Conservation (phyloP, 345 rosid species). For the Boechera stricta region DNA sequence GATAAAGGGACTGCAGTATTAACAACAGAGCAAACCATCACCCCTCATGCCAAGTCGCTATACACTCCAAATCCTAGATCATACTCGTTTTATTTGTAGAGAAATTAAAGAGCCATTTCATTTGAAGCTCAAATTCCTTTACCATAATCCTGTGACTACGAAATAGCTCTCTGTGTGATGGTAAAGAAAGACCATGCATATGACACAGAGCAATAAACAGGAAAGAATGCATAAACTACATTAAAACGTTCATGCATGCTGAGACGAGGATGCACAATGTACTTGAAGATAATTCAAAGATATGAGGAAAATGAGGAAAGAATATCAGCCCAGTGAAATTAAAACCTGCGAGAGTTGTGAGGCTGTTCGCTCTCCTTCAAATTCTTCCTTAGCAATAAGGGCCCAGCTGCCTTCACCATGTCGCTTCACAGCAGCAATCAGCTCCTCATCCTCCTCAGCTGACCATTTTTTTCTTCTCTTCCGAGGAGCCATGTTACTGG, state of each 20-base stretch:
- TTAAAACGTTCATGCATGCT: slow-evolving; percentile 24
- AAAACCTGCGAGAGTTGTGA: slow-evolving; percentile 87
- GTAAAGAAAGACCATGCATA: slow-evolving; percentile 20
- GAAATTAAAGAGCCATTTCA: slow-evolving; percentile 17
- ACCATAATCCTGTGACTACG: slow-evolving; percentile 17
- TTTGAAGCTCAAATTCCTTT: not conserved
- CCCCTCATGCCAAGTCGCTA: slow-evolving; percentile 10
- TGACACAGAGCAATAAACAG: slow-evolving; percentile 1
- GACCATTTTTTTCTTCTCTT: slow-evolving; percentile 81
- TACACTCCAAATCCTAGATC: slow-evolving; percentile 13
- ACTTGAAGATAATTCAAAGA: not conserved
- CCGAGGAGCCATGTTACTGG: slow-evolving; percentile 53
- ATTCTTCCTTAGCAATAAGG: slow-evolving; percentile 63
- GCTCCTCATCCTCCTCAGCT: slow-evolving; percentile 60
- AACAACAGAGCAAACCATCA: slow-evolving; percentile 2
- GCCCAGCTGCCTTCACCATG: slow-evolving; percentile 95
- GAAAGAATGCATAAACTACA: slow-evolving; percentile 26
- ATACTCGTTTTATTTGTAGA: not conserved
- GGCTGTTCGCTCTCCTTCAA: slow-evolving; percentile 76
- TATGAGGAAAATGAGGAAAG: not conserved
- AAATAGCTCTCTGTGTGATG: slow-evolving; percentile 7
- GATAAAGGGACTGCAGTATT: slow-evolving; percentile 7
- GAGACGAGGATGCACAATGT: slow-evolving; percentile 27
- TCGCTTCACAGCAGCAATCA: slow-evolving; percentile 75
- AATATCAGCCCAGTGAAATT: slow-evolving; percentile 19